Percentiles rank a stretch among this genome's conserved stretches.
These are phyloP conservation scores for Tricholoma hemisulphureum DNA, from an alignment of 768 basidiomycete species.

Conservation along the genomic window DNA sequence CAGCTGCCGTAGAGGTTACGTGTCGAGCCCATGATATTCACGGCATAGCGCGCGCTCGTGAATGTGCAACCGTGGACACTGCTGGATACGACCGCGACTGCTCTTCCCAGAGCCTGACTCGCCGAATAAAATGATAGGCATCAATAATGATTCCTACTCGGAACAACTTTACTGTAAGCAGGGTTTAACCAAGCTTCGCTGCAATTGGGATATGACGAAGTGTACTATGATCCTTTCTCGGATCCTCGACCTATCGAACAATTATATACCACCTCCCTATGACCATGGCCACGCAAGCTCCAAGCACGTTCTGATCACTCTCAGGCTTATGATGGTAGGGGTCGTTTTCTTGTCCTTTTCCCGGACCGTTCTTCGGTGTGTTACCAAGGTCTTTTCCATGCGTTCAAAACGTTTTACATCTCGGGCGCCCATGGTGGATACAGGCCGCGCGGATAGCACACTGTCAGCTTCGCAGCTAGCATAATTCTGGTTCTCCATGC, in stretches of 20 bases:
- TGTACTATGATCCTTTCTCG: neutral
- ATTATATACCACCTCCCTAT: neutral
- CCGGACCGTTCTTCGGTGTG: neutral
- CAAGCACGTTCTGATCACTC: neutral
- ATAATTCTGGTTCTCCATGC: neutral
- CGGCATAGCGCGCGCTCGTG: constrained; percentile 22
- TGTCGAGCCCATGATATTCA: constrained; percentile 18
- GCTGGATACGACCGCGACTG: constrained; percentile 30
- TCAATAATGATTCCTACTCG: neutral
- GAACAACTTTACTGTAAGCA: neutral
- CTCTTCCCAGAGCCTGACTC: constrained; percentile 41
- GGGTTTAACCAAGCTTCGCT: neutral
- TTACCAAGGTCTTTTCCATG: neutral
- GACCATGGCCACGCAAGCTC: neutral
- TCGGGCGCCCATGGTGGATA: neutral
- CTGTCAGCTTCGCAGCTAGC: neutral
- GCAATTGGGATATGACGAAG: neutral
- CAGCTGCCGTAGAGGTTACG: constrained; percentile 38
- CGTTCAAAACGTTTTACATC: neutral
- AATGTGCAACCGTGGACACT: constrained; percentile 37
- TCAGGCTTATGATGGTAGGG: too few relatives aligned
- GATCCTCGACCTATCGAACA: neutral
- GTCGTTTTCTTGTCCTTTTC: neutral
- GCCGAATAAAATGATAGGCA: constrained; percentile 38
- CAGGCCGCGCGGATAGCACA: neutral